These are phyloP conservation scores for Mycocentrospora acerina DNA, from an alignment of 2,329 filamentous ascomycete genomes.

Conservation along the genomic window DNA sequence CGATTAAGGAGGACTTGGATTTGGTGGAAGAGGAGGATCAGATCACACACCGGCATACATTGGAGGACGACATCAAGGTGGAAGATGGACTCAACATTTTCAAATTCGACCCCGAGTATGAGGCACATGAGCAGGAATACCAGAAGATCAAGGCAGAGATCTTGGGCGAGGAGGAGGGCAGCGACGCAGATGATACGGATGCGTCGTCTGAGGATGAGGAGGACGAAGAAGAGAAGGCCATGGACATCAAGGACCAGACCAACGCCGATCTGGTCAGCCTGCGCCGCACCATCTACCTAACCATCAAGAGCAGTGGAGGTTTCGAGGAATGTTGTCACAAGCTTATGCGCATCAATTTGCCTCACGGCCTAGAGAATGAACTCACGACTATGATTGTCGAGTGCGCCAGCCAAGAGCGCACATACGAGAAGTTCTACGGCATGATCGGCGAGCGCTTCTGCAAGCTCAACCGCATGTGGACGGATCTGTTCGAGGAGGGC, in stretches of 20 bases:
- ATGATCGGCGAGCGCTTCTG: slow-evolving; percentile 92
- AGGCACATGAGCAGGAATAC: slow-evolving; percentile 88
- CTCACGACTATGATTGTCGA: slow-evolving; percentile 96
- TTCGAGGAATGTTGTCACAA: slow-evolving; percentile 98
- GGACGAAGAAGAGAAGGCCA: slow-evolving; percentile 73
- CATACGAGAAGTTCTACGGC: slow-evolving; percentile 97
- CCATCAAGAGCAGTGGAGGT: slow-evolving; percentile 93
- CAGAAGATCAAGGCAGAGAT: slow-evolving; percentile 91
- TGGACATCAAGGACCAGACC: slow-evolving; percentile 97
- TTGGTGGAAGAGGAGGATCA: slow-evolving; percentile 97
- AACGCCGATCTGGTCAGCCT: slow-evolving; percentile 95
- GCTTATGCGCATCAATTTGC: slow-evolving; percentile 83
- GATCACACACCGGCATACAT: slow-evolving; percentile 81
- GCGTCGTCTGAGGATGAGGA: slow-evolving; percentile 72
- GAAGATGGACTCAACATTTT: slow-evolving; percentile 93
- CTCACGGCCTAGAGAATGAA: slow-evolving; percentile 82
- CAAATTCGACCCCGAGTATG: slow-evolving; percentile 88
- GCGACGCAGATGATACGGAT: slow-evolving; percentile 68
- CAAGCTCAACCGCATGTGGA: slow-evolving; percentile 94
- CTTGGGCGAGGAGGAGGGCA: slow-evolving; percentile 70
- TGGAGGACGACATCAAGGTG: slow-evolving; percentile 75
- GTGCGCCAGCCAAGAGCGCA: slow-evolving; percentile 93
- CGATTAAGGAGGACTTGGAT: slow-evolving; percentile 89
- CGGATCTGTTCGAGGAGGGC: slow-evolving; percentile 83
- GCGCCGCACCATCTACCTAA: slow-evolving; percentile 91